Conservation (phyloP, 192 early-diverging fungal genomes). For the Paraglomus brasilianum region DNA sequence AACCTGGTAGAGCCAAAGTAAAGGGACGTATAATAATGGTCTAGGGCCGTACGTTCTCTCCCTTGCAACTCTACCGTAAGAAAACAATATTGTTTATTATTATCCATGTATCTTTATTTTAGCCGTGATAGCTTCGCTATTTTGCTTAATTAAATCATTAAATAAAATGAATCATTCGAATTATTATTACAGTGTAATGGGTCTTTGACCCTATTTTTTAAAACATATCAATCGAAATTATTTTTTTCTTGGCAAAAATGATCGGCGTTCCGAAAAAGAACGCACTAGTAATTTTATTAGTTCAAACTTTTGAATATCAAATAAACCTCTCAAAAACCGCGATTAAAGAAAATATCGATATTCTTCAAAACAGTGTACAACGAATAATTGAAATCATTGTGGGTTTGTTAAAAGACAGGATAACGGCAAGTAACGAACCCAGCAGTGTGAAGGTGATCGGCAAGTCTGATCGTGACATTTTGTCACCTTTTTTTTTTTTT, state of each 20-base stretch:
- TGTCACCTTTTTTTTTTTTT: too few species aligned
- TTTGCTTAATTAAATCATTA: constrained; percentile 12
- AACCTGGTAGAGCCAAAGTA: constrained; percentile 21
- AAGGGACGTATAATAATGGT: background rate
- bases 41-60: constrained; percentile 23
- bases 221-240: too few species aligned
- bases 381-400: constrained; percentile 17
- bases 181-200: too few species aligned
- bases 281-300: too few species aligned
- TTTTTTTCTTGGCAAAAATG: too few species aligned
- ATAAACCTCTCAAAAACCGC: constrained; percentile 21
- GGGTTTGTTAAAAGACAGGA: constrained; percentile 13
- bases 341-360: constrained; percentile 15
- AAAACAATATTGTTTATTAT: background rate
- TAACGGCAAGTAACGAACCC: background rate
- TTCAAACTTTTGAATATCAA: constrained; percentile 15
- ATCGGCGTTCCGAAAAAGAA: too few species aligned
- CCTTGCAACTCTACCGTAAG: background rate
- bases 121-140: constrained; percentile 8
- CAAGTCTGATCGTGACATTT: too few species aligned
- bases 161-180: constrained; percentile 17
- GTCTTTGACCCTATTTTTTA: too few species aligned
- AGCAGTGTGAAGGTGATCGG: constrained; percentile 1
- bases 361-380: constrained; percentile 17
- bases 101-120: constrained; percentile 22